Base-by-base conservation (phyloP, 2,329 filamentous ascomycete genomes). In the Pseudogymnoascus sp. region DNA sequence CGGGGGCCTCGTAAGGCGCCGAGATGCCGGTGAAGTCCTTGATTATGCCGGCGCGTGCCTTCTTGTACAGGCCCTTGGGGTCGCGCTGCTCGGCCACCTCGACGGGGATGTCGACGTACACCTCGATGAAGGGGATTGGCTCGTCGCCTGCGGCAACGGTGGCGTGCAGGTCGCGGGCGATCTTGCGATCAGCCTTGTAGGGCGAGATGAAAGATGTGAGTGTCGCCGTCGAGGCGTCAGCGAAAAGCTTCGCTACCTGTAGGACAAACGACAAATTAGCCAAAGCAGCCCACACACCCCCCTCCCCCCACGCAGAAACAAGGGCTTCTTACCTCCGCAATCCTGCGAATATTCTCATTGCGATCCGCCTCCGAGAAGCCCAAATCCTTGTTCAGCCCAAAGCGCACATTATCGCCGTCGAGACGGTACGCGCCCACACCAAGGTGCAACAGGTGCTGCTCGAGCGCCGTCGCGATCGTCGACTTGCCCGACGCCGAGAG, bases 201-300 rank as follows among this genome's bases (percentile, higher is more conserved):
- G 95, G 95, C 1, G 90, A 96, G 81, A 99, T 99, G 82, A 99
- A 99, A 65, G 90, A 95, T 62, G 95, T 96, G 69, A 99, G 87
- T 68, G 93, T 90, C 71, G 98, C 85, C 63, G 89, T 90, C 67
- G 90, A 87, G 61, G 86, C 86, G 79, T 99, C 95, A 66, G 95
- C 93, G 78, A 99, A 99, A 68, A 99, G 86, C 78, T 96, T 96
- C 66, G 95, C 92, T 43, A 98, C 93, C 84, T 87, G 66, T 60
- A 53, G 28, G 6, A 53, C n/a, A 61, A 63, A 19, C 26, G n/a
- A 10, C 35, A 50, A 14, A 41, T 64, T 40, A 65, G 61, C 40
- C n/a, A 40, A 40, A 10, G 6, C 3, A 3, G 1, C 6, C 38
- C 14, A n/a, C 19, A 3, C 16, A 10, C 38, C 14, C 12, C 16